Percentiles rank a stretch among this genome's conserved stretches.
Evolutionary conservation across 2,329 filamentous ascomycete genomes (phyloP).

Genomic region (Alternaria gaisen): DNA sequence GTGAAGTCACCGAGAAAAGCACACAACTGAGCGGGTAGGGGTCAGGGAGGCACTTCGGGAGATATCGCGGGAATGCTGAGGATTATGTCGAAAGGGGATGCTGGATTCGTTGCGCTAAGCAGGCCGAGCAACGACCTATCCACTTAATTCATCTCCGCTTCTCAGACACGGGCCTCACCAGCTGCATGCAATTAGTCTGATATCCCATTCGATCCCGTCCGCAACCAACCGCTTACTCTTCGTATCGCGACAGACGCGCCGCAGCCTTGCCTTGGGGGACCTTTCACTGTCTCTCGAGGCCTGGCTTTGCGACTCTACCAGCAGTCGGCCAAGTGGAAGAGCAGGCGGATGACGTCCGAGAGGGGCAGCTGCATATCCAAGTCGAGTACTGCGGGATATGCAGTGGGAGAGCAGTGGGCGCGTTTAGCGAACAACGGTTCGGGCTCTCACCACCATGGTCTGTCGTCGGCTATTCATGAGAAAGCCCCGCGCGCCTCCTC

Average conservation of each 20-base stretch:
- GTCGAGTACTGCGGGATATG: conserved; percentile 29
- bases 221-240: conserved; percentile 23
- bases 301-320: neutral
- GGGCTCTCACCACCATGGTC: conserved; percentile 4
- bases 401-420: conserved; percentile 22
- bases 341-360: conserved; percentile 31
- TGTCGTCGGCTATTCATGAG: conserved; percentile 17
- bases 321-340: conserved; percentile 18
- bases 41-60: conserved; percentile 30
- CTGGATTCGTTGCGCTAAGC: conserved; percentile 39
- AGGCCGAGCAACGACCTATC: conserved; percentile 39
- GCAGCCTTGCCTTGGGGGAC: neutral
- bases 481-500: conserved; percentile 21
- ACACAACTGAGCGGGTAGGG: conserved; percentile 32
- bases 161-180: conserved; percentile 35
- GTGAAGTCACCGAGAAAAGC: conserved; percentile 38
- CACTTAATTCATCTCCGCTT: conserved; percentile 37
- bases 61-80: conserved; percentile 35
- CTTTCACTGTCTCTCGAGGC: neutral
- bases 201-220: conserved; percentile 23
- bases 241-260: conserved; percentile 5
- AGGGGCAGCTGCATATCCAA: conserved; percentile 20
- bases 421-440: conserved; percentile 25
- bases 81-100: conserved; percentile 42
- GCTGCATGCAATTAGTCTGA: conserved; percentile 44